Base-by-base conservation (phyloP, 495 filamentous ascomycete species). In the Tuber aestivum region DNA sequence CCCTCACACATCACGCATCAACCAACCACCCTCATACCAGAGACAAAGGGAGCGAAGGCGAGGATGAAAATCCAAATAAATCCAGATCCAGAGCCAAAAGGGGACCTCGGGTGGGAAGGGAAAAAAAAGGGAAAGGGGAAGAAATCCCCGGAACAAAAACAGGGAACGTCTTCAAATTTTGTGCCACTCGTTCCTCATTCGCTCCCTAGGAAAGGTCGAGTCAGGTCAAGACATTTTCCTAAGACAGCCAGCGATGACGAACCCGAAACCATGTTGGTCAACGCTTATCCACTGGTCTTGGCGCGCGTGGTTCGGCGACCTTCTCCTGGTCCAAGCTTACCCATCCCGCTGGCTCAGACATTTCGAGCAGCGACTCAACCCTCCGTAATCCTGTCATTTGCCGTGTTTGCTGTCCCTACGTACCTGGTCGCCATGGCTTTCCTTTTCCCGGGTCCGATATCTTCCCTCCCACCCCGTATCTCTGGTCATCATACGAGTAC, bases 261-360 rank as follows among this genome's bases (percentile, higher is more conserved):
- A 65, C 56, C 27, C 9, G 56, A 65, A 65, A 65, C 56, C 56
- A 65, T 65, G 56, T 65, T 65, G 56, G 56, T 65, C 56, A 65
- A 65, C 56, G 56, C 56, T 65, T 65, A 65, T 65, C 56, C 56
- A 65, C n/a, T 65, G 2, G 27, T 18, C 27, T 65, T 65, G 56
- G 56, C 56, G 56, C 56, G 40, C 9, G 50, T 72, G 71, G 75
- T 79, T 79, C 78, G 78, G 78, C 78, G 78, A 79, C 77, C 75
- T 78, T 70, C 74, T 71, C 69, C 72, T 78, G 77, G 77, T 74
- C 77, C 77, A 68, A 79, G 77, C 77, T 79, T 79, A 65, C 56
- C 56, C 56, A 65, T 65, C 56, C 56, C 56, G n/a, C 56, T 65
- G 56, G 56, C 56, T 65, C 56, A 65, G 56, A 65, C 56, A 65